A percentile compares a stretch with the other conserved stretches of the same genome.
These are phyloP conservation scores for Wickerhamiella occidentalis DNA, from an alignment of 805 yeast genomes.

Conservation along the genomic window DNA sequence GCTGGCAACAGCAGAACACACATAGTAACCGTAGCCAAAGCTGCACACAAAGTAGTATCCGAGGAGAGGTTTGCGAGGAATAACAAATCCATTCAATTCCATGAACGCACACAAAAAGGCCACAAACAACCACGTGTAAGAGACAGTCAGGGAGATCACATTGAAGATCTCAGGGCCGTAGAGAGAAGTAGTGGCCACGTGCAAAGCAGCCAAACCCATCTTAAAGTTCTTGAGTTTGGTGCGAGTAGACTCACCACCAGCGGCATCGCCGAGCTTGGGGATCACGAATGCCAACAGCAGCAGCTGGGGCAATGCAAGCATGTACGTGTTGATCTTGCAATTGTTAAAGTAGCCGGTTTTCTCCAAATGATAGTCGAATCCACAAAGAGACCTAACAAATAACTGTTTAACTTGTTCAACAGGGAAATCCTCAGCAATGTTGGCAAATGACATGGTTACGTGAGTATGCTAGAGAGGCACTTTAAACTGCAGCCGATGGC, in stretches of 20 bases:
- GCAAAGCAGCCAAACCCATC: constrained; percentile 16
- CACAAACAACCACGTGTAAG: constrained; percentile 14
- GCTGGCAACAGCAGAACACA: constrained; percentile 16
- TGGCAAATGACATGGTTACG: constrained; percentile 1
- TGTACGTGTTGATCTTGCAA: constrained; percentile 22
- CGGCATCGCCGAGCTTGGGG: constrained; percentile 12
- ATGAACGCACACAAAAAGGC: constrained; percentile 19
- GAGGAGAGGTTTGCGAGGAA: constrained; percentile 20
- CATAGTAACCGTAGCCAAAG: constrained; percentile 19
- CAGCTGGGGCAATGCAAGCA: constrained; percentile 17
- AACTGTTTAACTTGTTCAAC: constrained; percentile 12
- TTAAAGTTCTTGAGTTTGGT: constrained; percentile 16
- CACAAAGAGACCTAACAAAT: constrained; percentile 35
- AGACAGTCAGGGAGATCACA: constrained; percentile 15
- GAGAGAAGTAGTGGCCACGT: constrained; percentile 12
- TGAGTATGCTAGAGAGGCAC: too few relatives aligned
- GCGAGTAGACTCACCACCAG: constrained; percentile 15
- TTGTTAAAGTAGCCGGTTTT: constrained; percentile 20
- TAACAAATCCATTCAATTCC: constrained; percentile 21
- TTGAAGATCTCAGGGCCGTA: constrained; percentile 20
- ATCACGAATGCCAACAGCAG: constrained; percentile 16
- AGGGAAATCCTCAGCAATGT: neutral
- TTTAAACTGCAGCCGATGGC: too few relatives aligned
- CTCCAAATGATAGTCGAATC: constrained; percentile 15
- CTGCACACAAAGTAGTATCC: constrained; percentile 20